Percentiles rank a stretch among this genome's conserved stretches.
Evolutionary conservation across 2,329 filamentous ascomycete genomes (phyloP).

Genomic region (Penicillium olsonii): DNA sequence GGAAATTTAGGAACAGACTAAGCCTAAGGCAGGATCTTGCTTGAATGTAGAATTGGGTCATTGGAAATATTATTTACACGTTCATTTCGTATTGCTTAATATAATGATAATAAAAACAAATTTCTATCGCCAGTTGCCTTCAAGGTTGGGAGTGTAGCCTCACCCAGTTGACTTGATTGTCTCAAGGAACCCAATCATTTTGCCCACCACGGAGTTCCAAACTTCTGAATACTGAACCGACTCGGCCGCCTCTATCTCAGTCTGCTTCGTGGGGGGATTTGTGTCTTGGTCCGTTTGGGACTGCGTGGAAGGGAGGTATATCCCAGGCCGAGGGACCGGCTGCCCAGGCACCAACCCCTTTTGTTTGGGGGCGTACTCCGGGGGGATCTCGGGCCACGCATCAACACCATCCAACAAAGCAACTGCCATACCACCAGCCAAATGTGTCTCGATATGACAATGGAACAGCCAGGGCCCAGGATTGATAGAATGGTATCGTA

Average conservation of each 20-base stretch:
- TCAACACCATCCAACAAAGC: slow-evolving; percentile 50
- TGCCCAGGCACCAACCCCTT: not conserved
- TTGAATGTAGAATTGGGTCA: too few species aligned
- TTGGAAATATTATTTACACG: too few species aligned
- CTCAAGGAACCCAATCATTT: not conserved
- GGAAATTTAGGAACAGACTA: too few species aligned
- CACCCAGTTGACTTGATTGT: not conserved
- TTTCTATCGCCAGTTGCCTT: too few species aligned
- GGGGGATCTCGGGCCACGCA: slow-evolving; percentile 32
- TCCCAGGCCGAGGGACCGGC: not conserved
- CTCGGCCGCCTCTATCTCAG: not conserved
- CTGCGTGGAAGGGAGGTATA: not conserved
- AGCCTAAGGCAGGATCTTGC: too few species aligned
- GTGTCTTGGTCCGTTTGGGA: not conserved
- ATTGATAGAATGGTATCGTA: slow-evolving; percentile 56
- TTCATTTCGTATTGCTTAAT: too few species aligned
- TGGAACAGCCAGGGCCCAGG: slow-evolving; percentile 59
- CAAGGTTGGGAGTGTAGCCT: not conserved
- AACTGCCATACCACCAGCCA: slow-evolving; percentile 58
- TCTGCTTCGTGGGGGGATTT: too few species aligned
- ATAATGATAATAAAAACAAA: too few species aligned
- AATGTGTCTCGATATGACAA: slow-evolving; percentile 58
- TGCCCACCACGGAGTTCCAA: not conserved
- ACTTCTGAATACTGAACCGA: not conserved
- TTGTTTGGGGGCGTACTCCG: slow-evolving; percentile 20